A percentile compares a stretch with the other conserved stretches of the same genome.
Conservation (phyloP, 495 filamentous ascomycete species). For the Pseudomonodictys pantanalensis region DNA sequence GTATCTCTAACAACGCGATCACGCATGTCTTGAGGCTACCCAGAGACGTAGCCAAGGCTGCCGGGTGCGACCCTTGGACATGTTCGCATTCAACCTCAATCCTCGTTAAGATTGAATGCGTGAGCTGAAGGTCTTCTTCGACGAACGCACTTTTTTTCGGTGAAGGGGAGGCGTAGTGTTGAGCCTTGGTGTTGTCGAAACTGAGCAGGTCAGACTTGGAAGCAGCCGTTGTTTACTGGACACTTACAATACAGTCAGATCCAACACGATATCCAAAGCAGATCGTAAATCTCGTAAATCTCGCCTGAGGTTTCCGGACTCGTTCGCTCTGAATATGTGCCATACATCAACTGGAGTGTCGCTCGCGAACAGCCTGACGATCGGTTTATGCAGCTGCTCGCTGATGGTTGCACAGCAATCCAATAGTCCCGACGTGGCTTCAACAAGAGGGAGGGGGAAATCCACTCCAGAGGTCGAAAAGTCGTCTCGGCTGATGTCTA, state of each 20-base stretch:
- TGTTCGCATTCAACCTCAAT: neutral
- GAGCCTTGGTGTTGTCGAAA: neutral
- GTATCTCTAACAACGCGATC: neutral
- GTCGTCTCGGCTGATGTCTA: conserved; percentile 24
- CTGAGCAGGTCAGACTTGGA: neutral
- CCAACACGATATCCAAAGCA: conserved; percentile 1
- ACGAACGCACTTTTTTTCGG: neutral
- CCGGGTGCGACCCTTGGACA: neutral
- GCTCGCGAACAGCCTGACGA: conserved; percentile 6
- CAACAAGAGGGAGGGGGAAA: neutral
- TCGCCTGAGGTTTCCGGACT: neutral
- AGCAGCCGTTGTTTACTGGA: neutral
- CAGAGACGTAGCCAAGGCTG: neutral
- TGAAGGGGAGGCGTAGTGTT: neutral
- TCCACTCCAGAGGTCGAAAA: neutral
- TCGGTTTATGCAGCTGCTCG: conserved; percentile 1
- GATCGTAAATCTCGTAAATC: neutral
- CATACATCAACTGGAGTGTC: neutral
- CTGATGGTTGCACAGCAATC: conserved; percentile 3
- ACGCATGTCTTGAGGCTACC: neutral
- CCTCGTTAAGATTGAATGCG: neutral
- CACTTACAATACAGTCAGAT: neutral
- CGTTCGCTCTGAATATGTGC: neutral
- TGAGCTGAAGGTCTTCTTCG: neutral
- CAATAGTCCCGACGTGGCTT: conserved; percentile 1